Evolutionary conservation across 805 yeast species (phyloP), one percentile per base, ranked within the genome.

Genomic region (Saccharomycopsis sp.): DNA sequence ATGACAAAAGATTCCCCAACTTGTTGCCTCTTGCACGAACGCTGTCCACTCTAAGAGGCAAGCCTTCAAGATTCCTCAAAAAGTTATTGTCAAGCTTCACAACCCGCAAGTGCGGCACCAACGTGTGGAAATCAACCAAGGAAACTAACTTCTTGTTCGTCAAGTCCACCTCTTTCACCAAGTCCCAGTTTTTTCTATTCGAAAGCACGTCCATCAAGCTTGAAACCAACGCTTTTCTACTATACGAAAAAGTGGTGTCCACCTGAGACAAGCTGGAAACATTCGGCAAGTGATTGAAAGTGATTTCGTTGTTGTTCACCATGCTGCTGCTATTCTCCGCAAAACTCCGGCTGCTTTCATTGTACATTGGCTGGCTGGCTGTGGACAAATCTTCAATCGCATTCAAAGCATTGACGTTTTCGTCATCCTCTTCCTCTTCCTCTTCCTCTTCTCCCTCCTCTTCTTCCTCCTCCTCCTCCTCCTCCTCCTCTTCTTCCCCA

Each of bases 211-310:
- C 69, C 0, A 71, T 68, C 3, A 71, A 56, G 1, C 63, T 57
- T 1, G 69, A 55, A 4, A 71, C 66, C 36, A 72, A 47, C 5
- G 53, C 55, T 38, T 56, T 65, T 43, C 62, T 63, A 0, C 68
- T 63, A 43, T 65, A 65, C 2, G 73, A 61, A 48, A 71, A 72
- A 1, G 74, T 63, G 4, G 67, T 40, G 30, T 70, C 69, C 9
- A 69, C 39, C 21, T 65, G 66, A 2, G 73, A 66, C 2, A 63
- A 50, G 16, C 60, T 59, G 0, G 76, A 70, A 2, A 68, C 66
- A 29, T 52, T 50, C 6, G 48, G 45, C 6, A 48, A 33, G n/a
- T 25, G 27, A 18, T 38, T 40, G 17, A 45, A 43, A 5, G 48
- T 44, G 4, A 42, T 48, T 12, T 41, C 42, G 34, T 41, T 41